A percentile compares a stretch with the other conserved stretches of the same genome.
Evolutionary conservation across 768 basidiomycete species (phyloP).

Genomic region (Chalciporus piperatus): DNA sequence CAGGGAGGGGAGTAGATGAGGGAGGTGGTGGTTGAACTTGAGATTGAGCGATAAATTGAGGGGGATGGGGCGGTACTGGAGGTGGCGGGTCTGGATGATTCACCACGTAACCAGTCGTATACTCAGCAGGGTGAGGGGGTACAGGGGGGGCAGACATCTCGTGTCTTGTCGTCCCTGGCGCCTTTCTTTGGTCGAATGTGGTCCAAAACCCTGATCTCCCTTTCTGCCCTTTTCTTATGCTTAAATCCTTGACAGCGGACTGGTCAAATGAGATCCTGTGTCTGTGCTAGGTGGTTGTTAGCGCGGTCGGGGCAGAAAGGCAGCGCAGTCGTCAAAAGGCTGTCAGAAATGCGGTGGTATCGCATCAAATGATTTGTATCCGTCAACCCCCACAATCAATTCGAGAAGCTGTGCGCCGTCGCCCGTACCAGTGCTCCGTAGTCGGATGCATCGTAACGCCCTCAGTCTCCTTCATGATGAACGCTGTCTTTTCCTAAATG

Average conservation of each 20-base stretch:
- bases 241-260: neutral
- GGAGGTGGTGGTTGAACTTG: constrained; percentile 29
- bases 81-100: constrained; percentile 33
- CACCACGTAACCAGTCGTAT: constrained; percentile 8
- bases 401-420: no score
- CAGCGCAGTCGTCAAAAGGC: no score
- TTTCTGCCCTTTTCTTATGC: neutral
- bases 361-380: no score
- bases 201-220: neutral
- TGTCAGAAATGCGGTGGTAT: no score
- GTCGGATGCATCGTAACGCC: no score
- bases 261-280: neutral
- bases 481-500: no score
- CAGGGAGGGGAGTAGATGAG: constrained; percentile 58
- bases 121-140: constrained; percentile 25
- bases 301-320: no score
- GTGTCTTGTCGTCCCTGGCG: neutral
- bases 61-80: constrained; percentile 50
- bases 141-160: constrained; percentile 29
- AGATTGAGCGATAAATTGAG: constrained; percentile 31
- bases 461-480: no score
- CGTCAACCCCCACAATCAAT: no score
- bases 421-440: no score
- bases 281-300: no score
- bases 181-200: constrained; percentile 1